Base-by-base conservation (phyloP, 345 rosid genomes). In the Salix purpurea region DNA sequence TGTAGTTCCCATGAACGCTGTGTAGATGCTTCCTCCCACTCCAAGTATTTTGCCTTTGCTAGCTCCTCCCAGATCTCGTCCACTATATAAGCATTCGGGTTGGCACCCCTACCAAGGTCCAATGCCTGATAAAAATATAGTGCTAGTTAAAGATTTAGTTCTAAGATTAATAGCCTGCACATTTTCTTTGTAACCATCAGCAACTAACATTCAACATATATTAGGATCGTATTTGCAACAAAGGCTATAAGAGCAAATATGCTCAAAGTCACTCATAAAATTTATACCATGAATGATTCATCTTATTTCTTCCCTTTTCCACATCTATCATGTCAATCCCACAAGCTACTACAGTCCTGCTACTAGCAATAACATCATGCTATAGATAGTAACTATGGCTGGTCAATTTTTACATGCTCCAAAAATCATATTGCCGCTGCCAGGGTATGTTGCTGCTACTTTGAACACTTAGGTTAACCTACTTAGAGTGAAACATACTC, bases 21-120 rank as follows among this genome's bases (percentile, higher is more conserved):
- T 21, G 89, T 84, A 73, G 97, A 91, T 79, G 73, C 80, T 62
- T 79, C 81, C 80, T 95, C 97, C 98, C 97, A 95, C 72, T 86
- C 85, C 84, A 86, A 56, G 84, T 91, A 95, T 83, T 91, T 95
- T 34, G 99, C 97, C 82, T 86, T 91, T 19, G 97, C 85, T 56
- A 95, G 91, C 84, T 90, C 94, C 79, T 91, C 91, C 97, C 97
- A 95, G 69, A 95, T 95, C 74, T 87, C 97, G 76, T 95, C 96
- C 34, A 93, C 89, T 88, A 91, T 89, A 62, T 90, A 88, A 50
- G 96, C 86, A 21, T 75, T 86, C 61, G 86, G 88, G 69, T 89
- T 80, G 62, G 93, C 89, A 23, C 88, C 90, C 86, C 92, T 86
- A 68, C 94, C 97, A 74, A 93, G 96, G 81, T 95, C 93, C 84